Conservation (phyloP, 2,329 filamentous ascomycete species). For the Emmonsiellopsis sp. region DNA sequence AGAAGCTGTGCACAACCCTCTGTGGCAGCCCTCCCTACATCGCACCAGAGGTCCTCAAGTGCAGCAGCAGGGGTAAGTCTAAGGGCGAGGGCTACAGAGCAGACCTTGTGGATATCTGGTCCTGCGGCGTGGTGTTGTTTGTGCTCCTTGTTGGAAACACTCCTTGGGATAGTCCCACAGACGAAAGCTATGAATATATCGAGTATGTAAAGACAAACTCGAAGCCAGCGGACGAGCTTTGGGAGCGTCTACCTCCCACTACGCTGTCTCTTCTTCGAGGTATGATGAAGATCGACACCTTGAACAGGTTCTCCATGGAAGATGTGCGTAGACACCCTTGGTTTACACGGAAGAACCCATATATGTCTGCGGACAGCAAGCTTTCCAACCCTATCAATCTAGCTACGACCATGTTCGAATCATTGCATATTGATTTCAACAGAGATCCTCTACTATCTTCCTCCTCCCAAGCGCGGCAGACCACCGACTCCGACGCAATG, state of each 20-base stretch:
- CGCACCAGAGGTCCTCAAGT: constrained; percentile 72
- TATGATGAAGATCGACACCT: constrained; percentile 77
- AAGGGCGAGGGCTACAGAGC: constrained; percentile 45
- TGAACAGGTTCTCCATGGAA: constrained; percentile 70
- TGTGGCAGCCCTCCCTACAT: constrained; percentile 97
- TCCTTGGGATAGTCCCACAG: constrained; percentile 89
- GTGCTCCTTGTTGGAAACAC: constrained; percentile 93
- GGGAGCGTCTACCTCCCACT: constrained; percentile 65
- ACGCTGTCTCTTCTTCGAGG: constrained; percentile 76
- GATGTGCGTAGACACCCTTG: constrained; percentile 86
- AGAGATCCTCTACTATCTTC: constrained; percentile 50
- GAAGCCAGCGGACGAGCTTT: constrained; percentile 75
- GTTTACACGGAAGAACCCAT: constrained; percentile 76
- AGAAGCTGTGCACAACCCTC: constrained; percentile 75
- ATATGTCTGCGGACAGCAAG: constrained; percentile 63
- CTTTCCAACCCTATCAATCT: constrained; percentile 70
- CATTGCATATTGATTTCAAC: constrained; percentile 77
- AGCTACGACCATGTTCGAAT: constrained; percentile 92
- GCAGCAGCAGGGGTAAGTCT: constrained; percentile 41
- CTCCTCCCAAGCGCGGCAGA: constrained; percentile 22
- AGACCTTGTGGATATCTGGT: constrained; percentile 89
- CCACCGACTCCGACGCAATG: constrained; percentile 48
- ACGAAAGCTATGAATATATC: constrained; percentile 78
- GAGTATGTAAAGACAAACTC: constrained; percentile 75
- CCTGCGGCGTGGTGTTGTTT: constrained; percentile 94